phyloP scores from a whole-genome alignment of 169 alveolate genomes.

The Plasmodium reichenowi region DNA sequence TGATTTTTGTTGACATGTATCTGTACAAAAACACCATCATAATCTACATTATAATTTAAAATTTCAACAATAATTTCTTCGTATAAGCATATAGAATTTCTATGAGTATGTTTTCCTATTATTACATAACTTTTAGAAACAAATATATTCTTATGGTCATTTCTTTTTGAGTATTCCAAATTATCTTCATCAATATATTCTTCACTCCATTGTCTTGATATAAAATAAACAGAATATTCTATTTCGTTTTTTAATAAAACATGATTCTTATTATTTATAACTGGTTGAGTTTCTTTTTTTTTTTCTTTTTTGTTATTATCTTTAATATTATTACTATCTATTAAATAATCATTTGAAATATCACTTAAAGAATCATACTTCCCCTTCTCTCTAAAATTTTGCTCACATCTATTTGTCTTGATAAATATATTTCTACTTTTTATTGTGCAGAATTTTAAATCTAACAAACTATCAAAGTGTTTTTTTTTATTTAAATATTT shows the following conservation, averaged over 20 bases:
- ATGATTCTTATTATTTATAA: neutral
- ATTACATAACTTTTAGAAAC: constrained; percentile 25
- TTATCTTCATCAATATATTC: neutral
- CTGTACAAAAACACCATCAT: constrained; percentile 49
- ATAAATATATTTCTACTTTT: neutral
- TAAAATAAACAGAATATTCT: constrained; percentile 35
- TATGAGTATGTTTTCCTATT: constrained; percentile 41
- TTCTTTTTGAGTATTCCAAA: neutral
- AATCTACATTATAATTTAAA: constrained; percentile 38
- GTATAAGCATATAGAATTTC: constrained; percentile 19
- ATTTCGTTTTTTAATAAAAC: neutral
- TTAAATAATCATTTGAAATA: neutral
- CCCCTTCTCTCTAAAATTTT: neutral
- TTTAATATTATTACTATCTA: neutral
- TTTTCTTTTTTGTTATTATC: neutral
- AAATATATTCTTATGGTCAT: neutral
- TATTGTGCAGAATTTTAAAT: constrained; percentile 42
- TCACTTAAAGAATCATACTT: too few relatives aligned
- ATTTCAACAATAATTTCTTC: constrained; percentile 60
- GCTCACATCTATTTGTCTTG: neutral
- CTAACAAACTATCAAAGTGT: constrained; percentile 20
- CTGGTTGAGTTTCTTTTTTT: neutral
- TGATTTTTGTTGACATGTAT: constrained; percentile 58
- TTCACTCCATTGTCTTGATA: constrained; percentile 38
- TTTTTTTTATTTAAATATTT: constrained; percentile 50